Evolutionary conservation across 345 rosid species (phyloP).

Genomic region (Eucalyptus leucophloia): DNA sequence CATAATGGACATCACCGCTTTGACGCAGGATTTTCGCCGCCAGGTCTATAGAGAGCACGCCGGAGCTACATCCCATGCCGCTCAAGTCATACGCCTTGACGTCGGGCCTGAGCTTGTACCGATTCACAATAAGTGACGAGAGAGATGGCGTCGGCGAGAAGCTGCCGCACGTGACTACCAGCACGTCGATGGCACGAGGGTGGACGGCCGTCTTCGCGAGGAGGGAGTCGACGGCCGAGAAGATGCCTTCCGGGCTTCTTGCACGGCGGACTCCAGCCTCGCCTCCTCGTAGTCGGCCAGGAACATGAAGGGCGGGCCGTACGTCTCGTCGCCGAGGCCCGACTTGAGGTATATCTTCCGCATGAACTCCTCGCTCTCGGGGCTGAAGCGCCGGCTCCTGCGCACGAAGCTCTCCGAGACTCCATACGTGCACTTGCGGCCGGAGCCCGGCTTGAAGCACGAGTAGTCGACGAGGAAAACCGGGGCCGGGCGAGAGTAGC

Average conservation of each 20-base stretch:
- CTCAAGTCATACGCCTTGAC: conserved; percentile 3
- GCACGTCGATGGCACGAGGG: neutral
- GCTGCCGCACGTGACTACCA: conserved; percentile 3
- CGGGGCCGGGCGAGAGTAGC: neutral
- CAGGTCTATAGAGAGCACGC: neutral
- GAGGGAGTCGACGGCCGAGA: neutral
- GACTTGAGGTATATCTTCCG: conserved; percentile 1
- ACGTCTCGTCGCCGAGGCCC: conserved; percentile 8
- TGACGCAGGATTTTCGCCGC: neutral
- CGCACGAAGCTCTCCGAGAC: neutral
- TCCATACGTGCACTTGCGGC: neutral
- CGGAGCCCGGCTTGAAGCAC: neutral
- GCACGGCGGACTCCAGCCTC: neutral
- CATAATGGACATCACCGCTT: neutral
- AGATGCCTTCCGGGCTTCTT: conserved; percentile 2
- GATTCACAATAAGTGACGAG: conserved; percentile 1
- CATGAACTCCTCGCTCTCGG: conserved; percentile 8
- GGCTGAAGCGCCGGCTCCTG: neutral
- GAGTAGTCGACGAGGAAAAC: conserved; percentile 6
- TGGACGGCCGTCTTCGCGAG: neutral
- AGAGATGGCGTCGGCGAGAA: conserved; percentile 4
- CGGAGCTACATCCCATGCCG: conserved; percentile 13
- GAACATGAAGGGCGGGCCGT: conserved; percentile 5
- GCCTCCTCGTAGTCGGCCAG: neutral
- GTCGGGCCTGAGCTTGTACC: neutral